Percentiles rank a stretch among this genome's conserved stretches.
phyloP scores from a whole-genome alignment of 2,329 filamentous ascomycete genomes.

The Beauveria medogensis region DNA sequence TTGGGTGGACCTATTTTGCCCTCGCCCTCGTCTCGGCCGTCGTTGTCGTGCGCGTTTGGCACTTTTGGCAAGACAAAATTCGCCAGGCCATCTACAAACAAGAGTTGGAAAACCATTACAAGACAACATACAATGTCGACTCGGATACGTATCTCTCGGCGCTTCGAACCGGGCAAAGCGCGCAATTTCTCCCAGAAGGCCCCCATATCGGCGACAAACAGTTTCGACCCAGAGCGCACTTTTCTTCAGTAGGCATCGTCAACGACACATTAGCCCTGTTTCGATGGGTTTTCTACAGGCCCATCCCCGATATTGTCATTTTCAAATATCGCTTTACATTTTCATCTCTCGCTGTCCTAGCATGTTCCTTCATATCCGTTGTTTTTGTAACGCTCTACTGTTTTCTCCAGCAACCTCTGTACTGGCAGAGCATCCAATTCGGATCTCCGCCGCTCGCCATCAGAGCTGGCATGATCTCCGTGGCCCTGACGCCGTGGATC shows the following conservation, averaged over 20 bases:
- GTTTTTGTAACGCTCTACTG: constrained; percentile 71
- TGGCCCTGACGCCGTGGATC: constrained; percentile 90
- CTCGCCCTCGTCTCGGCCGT: constrained; percentile 62
- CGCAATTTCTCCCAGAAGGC: constrained; percentile 68
- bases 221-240: constrained; percentile 60
- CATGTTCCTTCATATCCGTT: constrained; percentile 59
- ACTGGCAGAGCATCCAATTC: constrained; percentile 77
- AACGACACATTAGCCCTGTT: constrained; percentile 78
- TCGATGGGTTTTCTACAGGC: constrained; percentile 82
- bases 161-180: constrained; percentile 44
- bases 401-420: constrained; percentile 81
- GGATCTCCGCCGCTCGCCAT: constrained; percentile 86
- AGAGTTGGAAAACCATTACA: constrained; percentile 61
- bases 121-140: constrained; percentile 42
- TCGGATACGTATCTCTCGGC: constrained; percentile 37
- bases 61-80: constrained; percentile 90
- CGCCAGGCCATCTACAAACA: constrained; percentile 84
- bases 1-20: constrained; percentile 84
- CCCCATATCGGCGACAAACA: constrained; percentile 46
- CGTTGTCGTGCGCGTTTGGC: constrained; percentile 66
- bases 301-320: constrained; percentile 65
- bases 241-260: constrained; percentile 64
- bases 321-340: constrained; percentile 66
- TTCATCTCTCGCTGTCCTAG: constrained; percentile 66
- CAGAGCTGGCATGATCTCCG: constrained; percentile 81